Percentiles rank a stretch among this genome's conserved stretches.
phyloP scores from a whole-genome alignment of 768 basidiomycete genomes.

The Mycena galericulata region DNA sequence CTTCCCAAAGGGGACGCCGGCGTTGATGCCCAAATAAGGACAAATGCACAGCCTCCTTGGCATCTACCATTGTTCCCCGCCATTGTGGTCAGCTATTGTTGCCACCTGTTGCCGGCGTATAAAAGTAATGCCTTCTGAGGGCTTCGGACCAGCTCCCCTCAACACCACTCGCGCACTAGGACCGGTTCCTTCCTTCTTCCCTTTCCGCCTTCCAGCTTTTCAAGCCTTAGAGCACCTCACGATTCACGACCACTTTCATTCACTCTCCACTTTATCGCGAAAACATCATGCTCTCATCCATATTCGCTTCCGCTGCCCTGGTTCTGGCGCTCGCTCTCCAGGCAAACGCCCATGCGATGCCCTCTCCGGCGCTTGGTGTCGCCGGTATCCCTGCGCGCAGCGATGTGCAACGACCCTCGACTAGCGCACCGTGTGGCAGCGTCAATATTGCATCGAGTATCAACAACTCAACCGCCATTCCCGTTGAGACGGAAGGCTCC shows the following conservation, averaged over 20 bases:
- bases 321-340: conserved; percentile 10
- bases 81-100: conserved; percentile 12
- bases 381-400: conserved; percentile 10
- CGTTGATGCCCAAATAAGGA: conserved; percentile 5
- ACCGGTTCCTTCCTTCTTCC: conserved; percentile 28
- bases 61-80: conserved; percentile 12
- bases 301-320: conserved; percentile 13
- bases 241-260: conserved; percentile 1
- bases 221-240: conserved; percentile 24
- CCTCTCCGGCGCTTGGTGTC: conserved; percentile 28
- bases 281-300: conserved; percentile 19
- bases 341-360: conserved; percentile 27
- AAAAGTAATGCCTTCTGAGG: conserved; percentile 5
- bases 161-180: conserved; percentile 8
- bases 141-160: neutral
- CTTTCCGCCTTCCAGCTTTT: neutral
- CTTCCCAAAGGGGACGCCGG: conserved; percentile 15
- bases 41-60: too few species aligned
- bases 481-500: conserved; percentile 17
- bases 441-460: conserved; percentile 27
- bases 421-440: conserved; percentile 16
- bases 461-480: conserved; percentile 22
- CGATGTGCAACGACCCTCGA: conserved; percentile 26
- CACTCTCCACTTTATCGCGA: neutral
- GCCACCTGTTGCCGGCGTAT: conserved; percentile 1